These are phyloP conservation scores for Escovopsis sp. DNA, from an alignment of 2,329 filamentous ascomycete species.

Conservation along the genomic window DNA sequence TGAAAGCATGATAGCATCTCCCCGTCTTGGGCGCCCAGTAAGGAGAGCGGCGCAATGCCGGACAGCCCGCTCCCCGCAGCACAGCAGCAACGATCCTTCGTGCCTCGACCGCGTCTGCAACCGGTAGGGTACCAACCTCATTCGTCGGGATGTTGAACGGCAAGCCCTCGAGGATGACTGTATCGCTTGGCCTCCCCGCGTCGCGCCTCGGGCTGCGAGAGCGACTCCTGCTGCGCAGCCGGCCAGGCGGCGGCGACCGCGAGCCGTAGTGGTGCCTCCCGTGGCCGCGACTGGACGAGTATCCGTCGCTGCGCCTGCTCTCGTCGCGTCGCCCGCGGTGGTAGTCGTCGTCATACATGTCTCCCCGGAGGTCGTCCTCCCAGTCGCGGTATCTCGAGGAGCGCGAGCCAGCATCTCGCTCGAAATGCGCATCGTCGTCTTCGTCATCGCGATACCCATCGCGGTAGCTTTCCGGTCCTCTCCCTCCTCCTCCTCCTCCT, in stretches of 20 bases:
- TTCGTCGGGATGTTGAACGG: slow-evolving; percentile 32
- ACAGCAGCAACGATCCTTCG: background rate
- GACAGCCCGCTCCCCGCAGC: too few species aligned
- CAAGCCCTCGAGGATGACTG: slow-evolving; percentile 40
- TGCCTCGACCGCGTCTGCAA: background rate
- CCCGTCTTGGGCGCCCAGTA: too few species aligned
- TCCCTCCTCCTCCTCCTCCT: too few species aligned
- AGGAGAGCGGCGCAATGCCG: too few species aligned
- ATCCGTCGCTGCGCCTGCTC: slow-evolving; percentile 8
- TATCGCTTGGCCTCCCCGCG: slow-evolving; percentile 30
- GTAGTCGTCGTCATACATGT: slow-evolving; percentile 25
- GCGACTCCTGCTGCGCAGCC: slow-evolving; percentile 16
- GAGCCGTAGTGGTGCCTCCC: slow-evolving; percentile 8
- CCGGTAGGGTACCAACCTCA: slow-evolving; percentile 29
- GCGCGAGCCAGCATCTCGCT: slow-evolving; percentile 11
- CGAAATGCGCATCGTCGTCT: slow-evolving; percentile 14
- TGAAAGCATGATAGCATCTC: too few species aligned
- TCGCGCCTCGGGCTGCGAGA: slow-evolving; percentile 22
- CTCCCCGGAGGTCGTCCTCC: slow-evolving; percentile 20
- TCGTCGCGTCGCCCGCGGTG: slow-evolving; percentile 12
- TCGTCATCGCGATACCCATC: slow-evolving; percentile 15
- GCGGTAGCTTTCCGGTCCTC: too few species aligned
- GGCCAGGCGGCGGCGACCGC: slow-evolving; percentile 10
- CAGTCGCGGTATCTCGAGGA: slow-evolving; percentile 12
- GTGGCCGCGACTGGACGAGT: slow-evolving; percentile 9